Percentiles rank a stretch among this genome's conserved stretches.
Conservation (phyloP, 768 basidiomycete genomes). For the Boletus vermiculosoides region DNA sequence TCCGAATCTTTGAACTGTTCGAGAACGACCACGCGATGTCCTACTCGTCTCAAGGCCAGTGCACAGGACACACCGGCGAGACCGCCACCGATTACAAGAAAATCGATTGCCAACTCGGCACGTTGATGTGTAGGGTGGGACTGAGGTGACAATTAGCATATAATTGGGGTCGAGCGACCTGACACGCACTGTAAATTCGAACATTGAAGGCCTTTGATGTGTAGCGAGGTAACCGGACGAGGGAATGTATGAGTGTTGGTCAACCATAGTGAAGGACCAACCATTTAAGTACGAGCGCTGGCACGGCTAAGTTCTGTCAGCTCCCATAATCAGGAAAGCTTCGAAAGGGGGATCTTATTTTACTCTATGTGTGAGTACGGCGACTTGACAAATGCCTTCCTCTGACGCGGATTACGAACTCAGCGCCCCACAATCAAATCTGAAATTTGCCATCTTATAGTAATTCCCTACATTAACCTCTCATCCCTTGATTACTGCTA, state of each 20-base stretch:
- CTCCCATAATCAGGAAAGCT: slow-evolving; percentile 16
- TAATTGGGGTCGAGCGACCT: background rate
- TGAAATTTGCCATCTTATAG: background rate
- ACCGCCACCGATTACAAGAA: slow-evolving; percentile 50
- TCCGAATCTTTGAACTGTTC: slow-evolving; percentile 47
- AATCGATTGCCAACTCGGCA: slow-evolving; percentile 31
- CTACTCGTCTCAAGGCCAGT: slow-evolving; percentile 51
- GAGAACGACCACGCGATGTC: slow-evolving; percentile 59
- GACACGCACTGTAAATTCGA: slow-evolving; percentile 13
- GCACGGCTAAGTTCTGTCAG: slow-evolving; percentile 15
- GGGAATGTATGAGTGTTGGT: background rate
- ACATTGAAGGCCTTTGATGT: slow-evolving; percentile 8
- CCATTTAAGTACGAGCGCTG: slow-evolving; percentile 20
- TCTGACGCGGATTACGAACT: slow-evolving; percentile 12
- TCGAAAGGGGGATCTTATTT: slow-evolving; percentile 14
- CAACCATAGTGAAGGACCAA: background rate
- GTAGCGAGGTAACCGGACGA: background rate
- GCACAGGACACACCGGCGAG: slow-evolving; percentile 58
- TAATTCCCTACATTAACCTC: too few species aligned
- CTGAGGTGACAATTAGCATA: slow-evolving; percentile 8
- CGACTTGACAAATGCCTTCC: background rate
- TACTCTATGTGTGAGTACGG: slow-evolving; percentile 9
- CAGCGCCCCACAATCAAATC: slow-evolving; percentile 1
- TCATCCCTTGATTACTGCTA: background rate
- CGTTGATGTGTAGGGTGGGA: slow-evolving; percentile 10